Evolutionary conservation across 257 asterid species (phyloP).

Genomic region (Datura wrightii): DNA sequence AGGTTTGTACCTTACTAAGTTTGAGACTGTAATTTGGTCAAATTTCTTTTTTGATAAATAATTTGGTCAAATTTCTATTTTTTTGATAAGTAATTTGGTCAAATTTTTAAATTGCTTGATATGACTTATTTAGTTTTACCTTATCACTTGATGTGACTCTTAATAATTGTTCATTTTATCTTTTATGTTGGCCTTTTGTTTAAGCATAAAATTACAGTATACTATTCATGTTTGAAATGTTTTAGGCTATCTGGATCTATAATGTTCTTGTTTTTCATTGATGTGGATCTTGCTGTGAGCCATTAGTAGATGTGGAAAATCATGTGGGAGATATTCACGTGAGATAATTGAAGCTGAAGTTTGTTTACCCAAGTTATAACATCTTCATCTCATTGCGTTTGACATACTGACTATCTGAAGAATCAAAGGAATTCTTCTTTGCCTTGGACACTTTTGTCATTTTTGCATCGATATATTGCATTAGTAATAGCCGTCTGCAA

Average conservation of each 20-base stretch:
- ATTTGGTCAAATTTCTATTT: background rate
- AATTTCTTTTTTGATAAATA: background rate
- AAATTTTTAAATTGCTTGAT: background rate
- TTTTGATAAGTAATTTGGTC: background rate
- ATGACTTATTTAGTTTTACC: background rate
- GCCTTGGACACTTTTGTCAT: background rate
- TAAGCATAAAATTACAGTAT: background rate
- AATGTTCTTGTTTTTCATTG: background rate
- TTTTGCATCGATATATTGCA: background rate
- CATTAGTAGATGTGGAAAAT: constrained; percentile 7
- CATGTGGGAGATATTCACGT: background rate
- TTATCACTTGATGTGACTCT: background rate
- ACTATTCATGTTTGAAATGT: background rate
- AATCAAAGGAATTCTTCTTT: constrained; percentile 4
- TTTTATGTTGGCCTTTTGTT: background rate
- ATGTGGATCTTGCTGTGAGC: background rate
- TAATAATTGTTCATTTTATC: background rate
- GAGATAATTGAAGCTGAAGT: background rate
- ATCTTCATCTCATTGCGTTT: constrained; percentile 14
- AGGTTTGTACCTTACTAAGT: constrained; percentile 48
- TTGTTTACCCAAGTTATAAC: background rate
- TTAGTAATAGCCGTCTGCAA: background rate
- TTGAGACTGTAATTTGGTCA: background rate
- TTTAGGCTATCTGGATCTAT: background rate
- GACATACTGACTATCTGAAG: background rate